Conservation (phyloP, 1,284 basidiomycete species). For the Pulveroboletus sp. region DNA sequence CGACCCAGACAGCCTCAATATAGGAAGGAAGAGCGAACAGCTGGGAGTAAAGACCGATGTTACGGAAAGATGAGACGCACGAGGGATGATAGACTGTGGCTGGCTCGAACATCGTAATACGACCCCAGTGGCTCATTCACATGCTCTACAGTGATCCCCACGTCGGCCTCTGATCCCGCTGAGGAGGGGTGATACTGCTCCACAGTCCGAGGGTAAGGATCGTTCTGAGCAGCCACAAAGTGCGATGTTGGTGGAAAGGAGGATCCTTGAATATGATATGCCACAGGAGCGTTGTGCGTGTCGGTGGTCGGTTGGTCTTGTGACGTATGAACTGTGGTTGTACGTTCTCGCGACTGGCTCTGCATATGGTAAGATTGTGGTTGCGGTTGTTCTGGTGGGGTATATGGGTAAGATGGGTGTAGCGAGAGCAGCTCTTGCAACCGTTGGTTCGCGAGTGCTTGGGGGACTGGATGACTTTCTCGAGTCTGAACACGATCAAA, state of each 20-base stretch:
- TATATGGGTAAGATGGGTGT: background rate
- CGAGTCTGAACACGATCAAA: background rate
- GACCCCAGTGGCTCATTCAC: constrained; percentile 4
- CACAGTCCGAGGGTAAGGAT: constrained; percentile 6
- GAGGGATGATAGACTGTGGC: constrained; percentile 26
- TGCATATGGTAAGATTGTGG: background rate
- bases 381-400: background rate
- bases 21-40: background rate
- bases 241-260: constrained; percentile 8
- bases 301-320: constrained; percentile 1
- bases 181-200: constrained; percentile 10
- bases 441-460: constrained; percentile 22
- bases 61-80: constrained; percentile 19
- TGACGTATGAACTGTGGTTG: background rate
- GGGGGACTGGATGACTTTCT: constrained; percentile 1
- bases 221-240: background rate
- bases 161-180: constrained; percentile 1
- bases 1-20: no score
- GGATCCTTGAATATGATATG: constrained; percentile 2
- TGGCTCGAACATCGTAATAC: constrained; percentile 19
- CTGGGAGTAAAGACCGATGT: background rate
- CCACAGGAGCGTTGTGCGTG: background rate
- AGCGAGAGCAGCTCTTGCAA: constrained; percentile 32
- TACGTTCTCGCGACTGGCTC: constrained; percentile 4
- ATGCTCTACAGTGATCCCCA: constrained; percentile 23